Evolutionary conservation across 2,329 filamentous ascomycete species (phyloP).

Genomic region (Tolypocladium tropicale): DNA sequence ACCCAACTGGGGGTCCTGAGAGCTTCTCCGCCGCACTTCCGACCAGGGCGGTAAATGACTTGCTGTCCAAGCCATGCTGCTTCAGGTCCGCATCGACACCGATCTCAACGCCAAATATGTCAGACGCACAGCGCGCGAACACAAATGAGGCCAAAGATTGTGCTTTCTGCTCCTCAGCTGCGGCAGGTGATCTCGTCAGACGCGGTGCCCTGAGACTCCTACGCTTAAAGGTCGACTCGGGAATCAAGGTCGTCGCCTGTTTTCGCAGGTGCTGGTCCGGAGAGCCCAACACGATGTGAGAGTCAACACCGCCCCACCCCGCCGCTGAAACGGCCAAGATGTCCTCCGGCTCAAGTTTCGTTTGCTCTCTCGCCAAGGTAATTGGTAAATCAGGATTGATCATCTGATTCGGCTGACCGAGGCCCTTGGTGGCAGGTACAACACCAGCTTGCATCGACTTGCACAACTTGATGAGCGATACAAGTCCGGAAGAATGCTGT

Average conservation of each 20-base stretch:
- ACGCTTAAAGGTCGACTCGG: neutral
- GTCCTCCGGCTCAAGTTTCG: neutral
- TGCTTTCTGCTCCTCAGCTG: neutral
- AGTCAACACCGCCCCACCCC: constrained; percentile 37
- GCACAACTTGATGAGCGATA: constrained; percentile 6
- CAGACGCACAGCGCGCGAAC: neutral
- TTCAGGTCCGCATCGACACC: neutral
- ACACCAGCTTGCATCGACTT: constrained; percentile 6
- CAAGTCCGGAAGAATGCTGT: constrained; percentile 6
- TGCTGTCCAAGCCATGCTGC: constrained; percentile 1
- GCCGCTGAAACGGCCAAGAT: constrained; percentile 20
- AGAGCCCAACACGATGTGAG: constrained; percentile 33
- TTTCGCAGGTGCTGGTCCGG: constrained; percentile 2
- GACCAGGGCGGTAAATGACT: neutral
- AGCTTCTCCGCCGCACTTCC: neutral
- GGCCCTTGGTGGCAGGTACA: constrained; percentile 3
- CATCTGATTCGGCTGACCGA: constrained; percentile 1
- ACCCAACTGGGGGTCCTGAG: neutral
- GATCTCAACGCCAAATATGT: neutral
- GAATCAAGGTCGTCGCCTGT: neutral
- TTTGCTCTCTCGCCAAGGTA: constrained; percentile 1
- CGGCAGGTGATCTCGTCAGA: neutral
- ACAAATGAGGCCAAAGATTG: neutral
- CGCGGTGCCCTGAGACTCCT: constrained; percentile 1
- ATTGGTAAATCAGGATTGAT: constrained; percentile 3